Base-by-base conservation (phyloP, 2,329 filamentous ascomycete genomes). In the Alternaria solani region DNA sequence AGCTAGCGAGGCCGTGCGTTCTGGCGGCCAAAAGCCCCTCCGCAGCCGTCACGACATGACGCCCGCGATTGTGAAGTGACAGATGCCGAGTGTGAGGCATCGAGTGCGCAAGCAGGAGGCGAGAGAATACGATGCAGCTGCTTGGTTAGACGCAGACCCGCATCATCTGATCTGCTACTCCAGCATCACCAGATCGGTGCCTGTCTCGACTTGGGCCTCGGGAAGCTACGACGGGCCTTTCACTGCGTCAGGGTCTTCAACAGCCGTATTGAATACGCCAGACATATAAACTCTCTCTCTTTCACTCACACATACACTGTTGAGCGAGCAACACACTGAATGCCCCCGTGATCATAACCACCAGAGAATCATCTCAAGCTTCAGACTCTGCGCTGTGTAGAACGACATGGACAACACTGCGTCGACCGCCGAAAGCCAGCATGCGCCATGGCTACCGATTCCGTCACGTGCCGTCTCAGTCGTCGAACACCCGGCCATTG, bases 401-500 rank as follows among this genome's bases (percentile, higher is more conserved):
- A 16, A 47, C 57, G 55, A 55, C 61, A 58, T 61, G 51, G 6
- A 55, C 49, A 48, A 59, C 55, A 57, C 58, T 41, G 47, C 32
- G n/a, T 46, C 28, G 34, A 55, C 38, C 26, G 44, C 46, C 58
- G 47, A 46, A 54, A 55, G 47, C 34, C 53, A 62, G 55, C 58
- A 52, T 30, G 71, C 73, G 32, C 83, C 85, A 1, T 82, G 81
- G 72, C 85, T 85, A 70, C 61, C 71, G 8, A 80, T 90, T 39
- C 85, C 86, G 3, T 67, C 77, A 38, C 80, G 82, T 62, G 80
- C 82, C 52, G 80, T 91, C 48, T 82, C 89, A 55, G 84, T 83
- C 62, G 82, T 91, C 47, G 89, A 91, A 72, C 89, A 91, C 77
- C 89, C 89, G 53, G 88, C 86, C 72, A 83, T 90, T 55, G 79